Conservation (phyloP, 129 eudicot species). For the Lactuca saligna region DNA sequence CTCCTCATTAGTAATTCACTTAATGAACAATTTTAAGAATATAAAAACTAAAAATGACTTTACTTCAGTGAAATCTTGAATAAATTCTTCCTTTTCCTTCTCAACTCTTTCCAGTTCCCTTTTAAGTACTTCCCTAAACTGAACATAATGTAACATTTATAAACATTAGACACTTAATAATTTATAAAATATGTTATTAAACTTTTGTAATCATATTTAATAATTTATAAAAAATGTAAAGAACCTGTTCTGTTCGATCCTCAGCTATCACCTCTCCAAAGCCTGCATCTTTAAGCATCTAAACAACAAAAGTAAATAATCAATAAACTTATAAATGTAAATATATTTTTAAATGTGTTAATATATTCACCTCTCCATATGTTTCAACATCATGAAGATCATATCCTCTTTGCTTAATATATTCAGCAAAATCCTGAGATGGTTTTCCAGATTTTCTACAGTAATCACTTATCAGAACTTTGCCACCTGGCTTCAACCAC, state of each 20-base stretch:
- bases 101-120: conserved; percentile 73
- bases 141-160: conserved; percentile 6
- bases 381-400: conserved; percentile 92
- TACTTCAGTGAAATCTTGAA: conserved; percentile 80
- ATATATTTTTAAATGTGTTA: neutral
- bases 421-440: conserved; percentile 73
- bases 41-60: conserved; percentile 15
- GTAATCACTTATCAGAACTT: conserved; percentile 89
- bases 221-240: neutral
- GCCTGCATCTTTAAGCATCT: conserved; percentile 98
- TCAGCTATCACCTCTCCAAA: conserved; percentile 78
- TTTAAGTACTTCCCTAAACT: conserved; percentile 78
- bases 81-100: conserved; percentile 77
- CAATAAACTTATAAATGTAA: neutral
- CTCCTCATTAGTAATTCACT: too few species aligned
- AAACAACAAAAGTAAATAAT: conserved; percentile 6
- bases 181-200: too few species aligned
- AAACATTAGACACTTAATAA: neutral
- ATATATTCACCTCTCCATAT: conserved; percentile 71
- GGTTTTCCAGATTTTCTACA: conserved; percentile 77
- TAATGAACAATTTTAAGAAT: neutral
- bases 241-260: conserved; percentile 92
- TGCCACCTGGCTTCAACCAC: conserved; percentile 99
- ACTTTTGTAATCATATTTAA: too few species aligned
- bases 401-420: conserved; percentile 95